These are phyloP conservation scores for Sordariomycetes sp. DNA, from an alignment of 2,329 filamentous ascomycete genomes.

Conservation along the genomic window DNA sequence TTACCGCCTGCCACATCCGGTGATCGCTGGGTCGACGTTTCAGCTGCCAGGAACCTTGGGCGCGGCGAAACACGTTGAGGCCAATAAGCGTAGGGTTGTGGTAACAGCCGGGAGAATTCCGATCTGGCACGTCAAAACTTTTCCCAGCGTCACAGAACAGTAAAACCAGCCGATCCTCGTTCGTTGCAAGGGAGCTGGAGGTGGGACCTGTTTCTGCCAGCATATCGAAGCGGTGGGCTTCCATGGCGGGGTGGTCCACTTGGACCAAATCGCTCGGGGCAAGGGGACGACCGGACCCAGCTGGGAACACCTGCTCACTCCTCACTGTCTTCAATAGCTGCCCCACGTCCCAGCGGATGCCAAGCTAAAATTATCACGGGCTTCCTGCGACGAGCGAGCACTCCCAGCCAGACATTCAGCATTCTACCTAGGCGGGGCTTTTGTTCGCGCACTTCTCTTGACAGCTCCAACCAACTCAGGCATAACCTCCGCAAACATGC, in stretches of 20 bases:
- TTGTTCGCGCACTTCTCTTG: neutral
- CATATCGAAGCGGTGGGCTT: neutral
- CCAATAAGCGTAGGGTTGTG: too few relatives aligned
- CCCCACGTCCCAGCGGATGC: neutral
- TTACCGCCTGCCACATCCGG: neutral
- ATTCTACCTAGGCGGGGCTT: neutral
- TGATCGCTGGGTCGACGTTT: neutral
- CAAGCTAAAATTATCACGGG: neutral
- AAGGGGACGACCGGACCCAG: neutral
- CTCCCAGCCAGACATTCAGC: neutral
- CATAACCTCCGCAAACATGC: slow-evolving; percentile 31
- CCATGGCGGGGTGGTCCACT: neutral
- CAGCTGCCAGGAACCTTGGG: too few relatives aligned
- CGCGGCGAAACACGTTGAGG: too few relatives aligned
- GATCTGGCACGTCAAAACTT: too few relatives aligned
- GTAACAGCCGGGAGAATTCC: too few relatives aligned
- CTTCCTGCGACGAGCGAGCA: neutral
- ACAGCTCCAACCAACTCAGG: neutral
- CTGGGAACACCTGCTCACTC: neutral
- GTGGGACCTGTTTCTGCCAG: neutral
- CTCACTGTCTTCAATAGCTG: too few relatives aligned
- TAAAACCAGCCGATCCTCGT: too few relatives aligned
- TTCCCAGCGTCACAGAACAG: too few relatives aligned
- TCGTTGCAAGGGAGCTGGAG: too few relatives aligned
- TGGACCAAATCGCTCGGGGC: neutral